Evolutionary conservation across 805 yeast species (phyloP), one percentile per base, ranked within the genome.

Genomic region (Candida palmyrensis): DNA sequence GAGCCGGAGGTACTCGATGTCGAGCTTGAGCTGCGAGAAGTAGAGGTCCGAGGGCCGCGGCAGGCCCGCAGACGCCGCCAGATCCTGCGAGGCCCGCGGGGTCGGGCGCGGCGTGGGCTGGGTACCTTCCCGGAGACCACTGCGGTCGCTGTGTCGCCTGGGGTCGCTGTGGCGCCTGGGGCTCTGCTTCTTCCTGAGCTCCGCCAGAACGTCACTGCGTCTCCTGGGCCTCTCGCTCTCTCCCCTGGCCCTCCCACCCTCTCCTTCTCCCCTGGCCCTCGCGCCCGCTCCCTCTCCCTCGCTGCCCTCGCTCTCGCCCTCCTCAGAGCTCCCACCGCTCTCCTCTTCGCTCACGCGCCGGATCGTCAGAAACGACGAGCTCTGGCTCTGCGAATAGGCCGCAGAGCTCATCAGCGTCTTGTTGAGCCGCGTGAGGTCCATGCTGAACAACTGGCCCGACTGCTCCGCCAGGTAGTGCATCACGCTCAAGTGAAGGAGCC

Each of bases 401-500:
- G 40, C 35, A 23, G 42, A 43, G 30, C 10, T 17, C 5, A 15
- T 10, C 16, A 15, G 14, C 10, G 18, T 25, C 28, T 31, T 31
- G 16, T 55, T 59, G 25, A 57, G 47, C 35, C 48, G 46, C 18
- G 48, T 37, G 18, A 59, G 49, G 32, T 62, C 66, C 20, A 48
- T 45, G 23, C 46, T 53, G 36, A 65, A 58, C 20, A 61, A 43
- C 16, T 56, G 58, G 1, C 48, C 53, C 1, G 48, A 30, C 7
- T 48, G 37, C 3, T 45, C 43, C n/a, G 46, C 47, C 4, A 51
- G 38, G 35, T 57, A 43, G 37, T 60, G 61, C 55, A 66, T 55
- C 20, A 66, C 60, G 29, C 65, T 62, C 33, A 82, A 60, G 49
- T 75, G 82, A n/a, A 82, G 50, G 30, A 72, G 65, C 6, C 85